These are phyloP conservation scores for Apophysomyces ossiformis DNA, from an alignment of 371 early-diverging fungal genomes.

Conservation along the genomic window DNA sequence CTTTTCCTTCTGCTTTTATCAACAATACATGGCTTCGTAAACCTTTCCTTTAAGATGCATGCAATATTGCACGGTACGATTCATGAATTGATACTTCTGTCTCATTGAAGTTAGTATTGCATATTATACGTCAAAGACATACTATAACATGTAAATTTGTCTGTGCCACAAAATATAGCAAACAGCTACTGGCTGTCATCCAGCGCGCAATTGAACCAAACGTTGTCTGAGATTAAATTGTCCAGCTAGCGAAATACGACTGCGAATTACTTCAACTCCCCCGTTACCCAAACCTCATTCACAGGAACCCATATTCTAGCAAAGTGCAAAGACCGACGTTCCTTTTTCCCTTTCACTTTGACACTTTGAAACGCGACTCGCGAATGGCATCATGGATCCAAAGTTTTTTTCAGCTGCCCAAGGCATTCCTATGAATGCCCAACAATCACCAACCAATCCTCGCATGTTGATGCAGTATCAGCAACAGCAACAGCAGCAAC, in stretches of 20 bases:
- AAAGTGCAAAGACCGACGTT: conserved; percentile 2
- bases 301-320: background rate
- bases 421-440: conserved; percentile 33
- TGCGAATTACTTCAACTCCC: background rate
- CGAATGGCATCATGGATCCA: conserved; percentile 39
- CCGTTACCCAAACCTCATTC: background rate
- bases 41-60: too few species aligned
- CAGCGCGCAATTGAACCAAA: background rate
- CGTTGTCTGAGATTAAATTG: background rate
- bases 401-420: conserved; percentile 43
- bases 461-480: conserved; percentile 45
- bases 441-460: conserved; percentile 33
- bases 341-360: background rate
- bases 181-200: background rate
- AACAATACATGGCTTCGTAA: too few species aligned
- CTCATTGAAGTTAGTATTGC: too few species aligned
- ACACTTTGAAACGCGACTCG: conserved; percentile 5
- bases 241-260: background rate
- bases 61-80: too few species aligned
- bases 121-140: too few species aligned
- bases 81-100: too few species aligned
- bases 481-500: conserved; percentile 32
- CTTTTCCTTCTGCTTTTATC: too few species aligned
- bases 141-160: too few species aligned
- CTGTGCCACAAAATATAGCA: too few species aligned